A percentile compares a stretch with the other conserved stretches of the same genome.
These are phyloP conservation scores for Verticillium tricorpus DNA, from an alignment of 2,329 filamentous ascomycete genomes.

Conservation along the genomic window DNA sequence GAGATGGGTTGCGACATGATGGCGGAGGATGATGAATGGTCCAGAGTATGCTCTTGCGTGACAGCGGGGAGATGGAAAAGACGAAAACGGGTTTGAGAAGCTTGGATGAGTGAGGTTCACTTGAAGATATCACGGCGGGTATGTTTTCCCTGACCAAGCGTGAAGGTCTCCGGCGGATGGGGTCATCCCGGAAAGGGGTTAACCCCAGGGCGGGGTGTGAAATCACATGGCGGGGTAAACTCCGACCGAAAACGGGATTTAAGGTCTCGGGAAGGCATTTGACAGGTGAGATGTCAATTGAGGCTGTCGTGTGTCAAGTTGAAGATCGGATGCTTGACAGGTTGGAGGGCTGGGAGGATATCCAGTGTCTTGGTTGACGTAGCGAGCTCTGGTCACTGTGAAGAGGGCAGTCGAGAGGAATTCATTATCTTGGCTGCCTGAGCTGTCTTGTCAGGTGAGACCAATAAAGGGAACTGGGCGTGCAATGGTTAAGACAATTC, in stretches of 20 bases:
- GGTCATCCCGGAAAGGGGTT: neutral
- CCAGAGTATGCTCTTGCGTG: neutral
- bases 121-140: neutral
- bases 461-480: no score
- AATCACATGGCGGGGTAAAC: neutral
- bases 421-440: no score
- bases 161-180: neutral
- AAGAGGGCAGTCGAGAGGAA: neutral
- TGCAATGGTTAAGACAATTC: no score
- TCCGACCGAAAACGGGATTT: neutral
- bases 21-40: neutral
- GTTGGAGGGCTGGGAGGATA: conserved; percentile 8
- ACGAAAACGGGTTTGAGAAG: no score
- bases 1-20: neutral
- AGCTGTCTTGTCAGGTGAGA: neutral
- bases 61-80: no score
- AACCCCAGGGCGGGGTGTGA: neutral
- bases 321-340: conserved; percentile 4
- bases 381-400: no score
- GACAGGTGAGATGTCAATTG: neutral
- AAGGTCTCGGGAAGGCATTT: no score
- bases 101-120: no score
- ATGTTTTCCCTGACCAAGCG: neutral
- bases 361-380: neutral
- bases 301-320: neutral